Evolutionary conservation across 495 filamentous ascomycete species (phyloP).

Genomic region (Polyplosphaeria fusca): DNA sequence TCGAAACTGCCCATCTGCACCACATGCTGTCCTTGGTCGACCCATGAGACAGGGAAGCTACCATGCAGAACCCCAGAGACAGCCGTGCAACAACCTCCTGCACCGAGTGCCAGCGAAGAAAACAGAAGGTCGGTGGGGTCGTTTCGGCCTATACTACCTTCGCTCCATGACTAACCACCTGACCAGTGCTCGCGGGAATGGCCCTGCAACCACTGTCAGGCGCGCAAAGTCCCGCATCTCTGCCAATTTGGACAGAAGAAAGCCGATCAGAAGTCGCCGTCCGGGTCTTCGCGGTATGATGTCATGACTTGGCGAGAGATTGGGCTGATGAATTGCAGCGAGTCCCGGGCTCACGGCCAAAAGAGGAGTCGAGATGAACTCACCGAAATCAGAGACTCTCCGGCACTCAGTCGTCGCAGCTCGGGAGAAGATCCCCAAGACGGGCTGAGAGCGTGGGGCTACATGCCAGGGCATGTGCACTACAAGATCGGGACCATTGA

Average conservation of each 20-base stretch:
- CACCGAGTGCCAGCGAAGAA: slow-evolving; percentile 45
- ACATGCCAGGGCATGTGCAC: slow-evolving; percentile 26
- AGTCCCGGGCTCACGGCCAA: background rate
- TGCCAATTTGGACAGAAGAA: slow-evolving; percentile 41
- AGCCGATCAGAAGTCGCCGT: background rate
- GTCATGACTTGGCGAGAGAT: no score
- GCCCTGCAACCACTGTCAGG: slow-evolving; percentile 47
- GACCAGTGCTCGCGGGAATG: slow-evolving; percentile 46
- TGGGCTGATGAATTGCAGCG: background rate
- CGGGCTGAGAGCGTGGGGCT: slow-evolving; percentile 31
- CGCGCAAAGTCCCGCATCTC: slow-evolving; percentile 42
- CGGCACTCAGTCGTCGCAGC: background rate
- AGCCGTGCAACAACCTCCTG: slow-evolving; percentile 27
- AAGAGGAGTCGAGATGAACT: slow-evolving; percentile 23
- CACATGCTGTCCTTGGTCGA: no score
- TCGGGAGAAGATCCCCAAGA: slow-evolving; percentile 20
- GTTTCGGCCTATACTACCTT: background rate
- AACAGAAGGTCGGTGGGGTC: slow-evolving; percentile 43
- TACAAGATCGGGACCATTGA: slow-evolving; percentile 18
- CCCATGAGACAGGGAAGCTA: no score
- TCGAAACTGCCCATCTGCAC: no score
- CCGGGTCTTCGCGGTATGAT: background rate
- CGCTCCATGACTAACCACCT: slow-evolving; percentile 6
- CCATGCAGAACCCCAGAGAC: slow-evolving; percentile 14
- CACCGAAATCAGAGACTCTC: no score